A percentile compares a stretch with the other conserved stretches of the same genome.
Evolutionary conservation across 2,329 filamentous ascomycete genomes (phyloP).

Genomic region (Madurella fahalii): DNA sequence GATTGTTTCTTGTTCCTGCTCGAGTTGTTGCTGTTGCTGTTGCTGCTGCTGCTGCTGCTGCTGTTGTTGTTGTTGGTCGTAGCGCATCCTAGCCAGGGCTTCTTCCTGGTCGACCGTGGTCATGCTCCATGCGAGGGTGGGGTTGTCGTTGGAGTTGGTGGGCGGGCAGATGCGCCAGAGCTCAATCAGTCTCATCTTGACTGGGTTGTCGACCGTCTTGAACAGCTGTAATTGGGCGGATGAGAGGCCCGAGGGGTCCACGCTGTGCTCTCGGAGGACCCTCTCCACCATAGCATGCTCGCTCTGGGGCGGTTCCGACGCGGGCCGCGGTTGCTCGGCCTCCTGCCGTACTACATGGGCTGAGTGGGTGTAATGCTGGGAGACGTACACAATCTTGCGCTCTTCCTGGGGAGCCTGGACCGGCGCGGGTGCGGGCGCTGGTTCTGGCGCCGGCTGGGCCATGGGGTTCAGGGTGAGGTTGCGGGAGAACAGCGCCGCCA

Average conservation of each 20-base stretch:
- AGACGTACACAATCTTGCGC: constrained; percentile 63
- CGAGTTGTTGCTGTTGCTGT: constrained; percentile 4
- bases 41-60: constrained; percentile 23
- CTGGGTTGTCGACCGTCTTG: constrained; percentile 65
- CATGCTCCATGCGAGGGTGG: constrained; percentile 49
- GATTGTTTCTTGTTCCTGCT: constrained; percentile 23
- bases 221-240: constrained; percentile 76
- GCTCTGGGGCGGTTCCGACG: constrained; percentile 48
- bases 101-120: constrained; percentile 56
- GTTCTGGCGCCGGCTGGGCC: constrained; percentile 5
- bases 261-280: constrained; percentile 61
- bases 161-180: constrained; percentile 82
- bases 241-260: constrained; percentile 66
- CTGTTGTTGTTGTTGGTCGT: constrained; percentile 40
- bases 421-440: constrained; percentile 29
- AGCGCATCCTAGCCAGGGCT: constrained; percentile 57
- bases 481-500: constrained; percentile 72
- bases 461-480: constrained; percentile 63
- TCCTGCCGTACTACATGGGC: constrained; percentile 54
- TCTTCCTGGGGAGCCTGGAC: constrained; percentile 27
- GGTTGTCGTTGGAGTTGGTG: constrained; percentile 51
- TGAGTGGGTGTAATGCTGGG: constrained; percentile 81
- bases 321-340: constrained; percentile 41
- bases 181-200: constrained; percentile 72
- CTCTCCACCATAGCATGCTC: constrained; percentile 50